Evolutionary conservation across 805 yeast genomes (phyloP).

Genomic region (Metahyphopichia silvanorum): DNA sequence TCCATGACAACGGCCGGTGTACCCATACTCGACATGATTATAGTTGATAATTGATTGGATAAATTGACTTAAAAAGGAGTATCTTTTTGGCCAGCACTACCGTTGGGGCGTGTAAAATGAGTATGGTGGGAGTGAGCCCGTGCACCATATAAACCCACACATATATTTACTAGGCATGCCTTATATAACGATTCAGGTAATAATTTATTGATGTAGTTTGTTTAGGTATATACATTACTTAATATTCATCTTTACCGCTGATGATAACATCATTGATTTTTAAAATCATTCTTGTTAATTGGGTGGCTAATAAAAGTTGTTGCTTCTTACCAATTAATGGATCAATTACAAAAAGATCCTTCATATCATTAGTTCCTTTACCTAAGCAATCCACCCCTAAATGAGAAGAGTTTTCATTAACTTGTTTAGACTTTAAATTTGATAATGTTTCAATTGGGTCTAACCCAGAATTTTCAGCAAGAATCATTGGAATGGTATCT

Average conservation of each 20-base stretch:
- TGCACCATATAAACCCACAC: neutral
- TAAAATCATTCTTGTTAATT: slow-evolving; percentile 94
- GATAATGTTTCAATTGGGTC: slow-evolving; percentile 91
- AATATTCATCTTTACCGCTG: slow-evolving; percentile 77
- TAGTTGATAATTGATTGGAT: neutral
- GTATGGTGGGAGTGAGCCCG: neutral
- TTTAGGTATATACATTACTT: slow-evolving; percentile 5
- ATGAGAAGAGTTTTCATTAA: slow-evolving; percentile 62
- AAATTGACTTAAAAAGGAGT: neutral
- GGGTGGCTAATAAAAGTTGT: slow-evolving; percentile 93
- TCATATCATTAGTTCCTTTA: slow-evolving; percentile 86
- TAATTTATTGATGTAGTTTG: no score
- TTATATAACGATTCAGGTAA: no score
- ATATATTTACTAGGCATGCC: neutral
- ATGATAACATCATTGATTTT: slow-evolving; percentile 96
- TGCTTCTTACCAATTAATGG: slow-evolving; percentile 97
- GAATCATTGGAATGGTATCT: slow-evolving; percentile 88
- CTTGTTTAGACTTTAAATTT: slow-evolving; percentile 78
- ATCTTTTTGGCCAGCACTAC: neutral
- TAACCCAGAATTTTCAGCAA: slow-evolving; percentile 96
- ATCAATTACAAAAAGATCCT: slow-evolving; percentile 89
- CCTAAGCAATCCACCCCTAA: slow-evolving; percentile 96
- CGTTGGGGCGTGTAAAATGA: slow-evolving; percentile 2
- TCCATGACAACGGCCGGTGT: slow-evolving; percentile 97
- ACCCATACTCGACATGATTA: slow-evolving; percentile 56